Conservation (phyloP, 2,329 filamentous ascomycete genomes). For the Sarocladium strictum region DNA sequence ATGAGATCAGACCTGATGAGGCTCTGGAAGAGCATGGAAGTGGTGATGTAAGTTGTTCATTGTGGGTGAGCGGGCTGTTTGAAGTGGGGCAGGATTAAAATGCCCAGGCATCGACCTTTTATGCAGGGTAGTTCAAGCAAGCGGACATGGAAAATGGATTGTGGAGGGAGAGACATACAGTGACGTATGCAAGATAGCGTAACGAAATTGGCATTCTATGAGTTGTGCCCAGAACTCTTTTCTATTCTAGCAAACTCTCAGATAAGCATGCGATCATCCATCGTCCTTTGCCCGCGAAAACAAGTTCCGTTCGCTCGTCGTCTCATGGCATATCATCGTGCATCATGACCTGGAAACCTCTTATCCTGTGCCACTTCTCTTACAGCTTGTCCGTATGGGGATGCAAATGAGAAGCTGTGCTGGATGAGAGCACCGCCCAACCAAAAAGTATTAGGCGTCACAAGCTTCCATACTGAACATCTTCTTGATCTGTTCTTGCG, state of each 20-base stretch:
- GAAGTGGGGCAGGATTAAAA: background rate
- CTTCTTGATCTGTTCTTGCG: conserved; percentile 19
- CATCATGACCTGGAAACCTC: background rate
- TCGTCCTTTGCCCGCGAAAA: no score
- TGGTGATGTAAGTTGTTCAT: background rate
- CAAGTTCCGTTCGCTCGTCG: background rate
- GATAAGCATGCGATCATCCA: no score
- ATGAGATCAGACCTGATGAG: background rate
- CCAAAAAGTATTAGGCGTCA: background rate
- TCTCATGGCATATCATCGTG: background rate
- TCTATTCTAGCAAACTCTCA: no score
- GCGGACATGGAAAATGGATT: no score
- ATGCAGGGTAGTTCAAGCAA: no score
- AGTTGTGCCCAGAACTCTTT: no score
- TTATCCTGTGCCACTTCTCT: background rate
- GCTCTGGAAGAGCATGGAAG: background rate
- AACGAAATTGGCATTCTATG: no score
- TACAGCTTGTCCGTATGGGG: background rate
- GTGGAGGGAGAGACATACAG: no score
- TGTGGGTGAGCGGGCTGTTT: background rate
- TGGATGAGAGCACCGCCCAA: background rate
- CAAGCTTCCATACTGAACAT: conserved; percentile 19
- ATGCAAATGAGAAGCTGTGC: background rate
- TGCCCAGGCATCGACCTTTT: no score
- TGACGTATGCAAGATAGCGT: no score